Evolutionary conservation across 2,329 filamentous ascomycete species (phyloP), one percentile per base, ranked within the genome.

Genomic region (Aspergillus intermedius): DNA sequence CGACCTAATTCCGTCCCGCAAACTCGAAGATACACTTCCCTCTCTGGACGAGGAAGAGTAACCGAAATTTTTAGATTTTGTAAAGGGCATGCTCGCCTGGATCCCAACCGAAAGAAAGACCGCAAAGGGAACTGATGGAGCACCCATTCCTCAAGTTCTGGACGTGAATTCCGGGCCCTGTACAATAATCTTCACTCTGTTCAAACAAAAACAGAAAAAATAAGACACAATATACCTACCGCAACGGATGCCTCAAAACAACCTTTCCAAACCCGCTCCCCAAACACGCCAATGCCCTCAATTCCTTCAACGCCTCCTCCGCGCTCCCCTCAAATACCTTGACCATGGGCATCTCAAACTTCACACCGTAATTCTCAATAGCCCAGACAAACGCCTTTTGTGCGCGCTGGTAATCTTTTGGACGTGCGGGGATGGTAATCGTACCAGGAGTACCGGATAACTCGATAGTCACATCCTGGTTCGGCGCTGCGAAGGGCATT

Each of bases 51-150:
- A 59, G 46, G 55, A 62, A 19, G 62, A 70, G 9, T 59, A 57
- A 52, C 59, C 61, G 13, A 47, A 48, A 3, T 68, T 70, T 43
- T 49, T 69, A 12, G 60, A 62, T 5, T 69, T 70, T 51, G 57
- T 58, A 9, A 55, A 57, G 37, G 49, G 53, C 13, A 69, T 70
- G 67, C 58, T 71, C n/a, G 49, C 48, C 9, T 71, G 66, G 67
- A 40, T 58, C 4, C 66, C 67, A 2, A 60, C 65, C 43, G 52
- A 69, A 46, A 63, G 68, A 34, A 64, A 60, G 42, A 69, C 63
- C 17, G 68, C 67, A 28, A 57, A 57, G 13, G 13, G 63, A 70
- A 47, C 46, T 71, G 25, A 60, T 65, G 25, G 57, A 68, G 2
- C 63, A 70, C 57, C 63, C 47, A 59, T 70, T 49, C 1, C n/a